Conservation (phyloP, 805 yeast genomes). For the Saccharomycopsis sp. region DNA sequence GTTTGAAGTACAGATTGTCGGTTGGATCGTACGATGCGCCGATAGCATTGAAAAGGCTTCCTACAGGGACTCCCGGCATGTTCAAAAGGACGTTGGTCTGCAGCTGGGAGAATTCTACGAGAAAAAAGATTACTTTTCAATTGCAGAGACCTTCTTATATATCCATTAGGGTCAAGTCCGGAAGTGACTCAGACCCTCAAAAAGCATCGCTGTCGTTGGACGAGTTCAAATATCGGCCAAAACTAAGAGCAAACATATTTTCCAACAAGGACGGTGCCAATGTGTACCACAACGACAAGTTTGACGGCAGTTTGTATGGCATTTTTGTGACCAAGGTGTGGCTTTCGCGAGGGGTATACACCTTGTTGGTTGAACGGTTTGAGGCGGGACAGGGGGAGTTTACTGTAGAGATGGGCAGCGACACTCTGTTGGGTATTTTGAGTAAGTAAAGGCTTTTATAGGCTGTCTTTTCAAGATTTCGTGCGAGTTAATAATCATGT, state of each 20-base stretch:
- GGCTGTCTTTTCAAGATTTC: no score
- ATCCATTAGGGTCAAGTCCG: conserved; percentile 23
- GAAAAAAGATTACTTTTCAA: conserved; percentile 31
- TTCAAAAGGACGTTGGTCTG: conserved; percentile 27
- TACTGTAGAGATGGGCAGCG: conserved; percentile 35
- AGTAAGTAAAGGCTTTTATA: no score
- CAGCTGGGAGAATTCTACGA: conserved; percentile 36
- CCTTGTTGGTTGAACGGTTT: conserved; percentile 42
- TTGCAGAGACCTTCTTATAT: conserved; percentile 22
- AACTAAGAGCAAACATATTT: conserved; percentile 40
- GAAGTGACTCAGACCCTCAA: no score
- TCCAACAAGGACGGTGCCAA: conserved; percentile 28
- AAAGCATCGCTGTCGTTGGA: background rate
- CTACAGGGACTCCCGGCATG: conserved; percentile 26
- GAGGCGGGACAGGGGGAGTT: conserved; percentile 39
- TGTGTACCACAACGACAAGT: conserved; percentile 30
- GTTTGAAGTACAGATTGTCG: conserved; percentile 4
- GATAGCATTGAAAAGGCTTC: conserved; percentile 26
- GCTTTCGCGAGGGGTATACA: conserved; percentile 28
- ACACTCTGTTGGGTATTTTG: conserved; percentile 4
- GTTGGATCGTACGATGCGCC: conserved; percentile 9
- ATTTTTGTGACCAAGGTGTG: conserved; percentile 31
- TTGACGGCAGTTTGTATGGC: conserved; percentile 41
- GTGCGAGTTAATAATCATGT: background rate
- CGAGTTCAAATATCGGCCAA: conserved; percentile 35